Conservation (phyloP, 176 grass and related monocot species). For the Eragrostis curvula region DNA sequence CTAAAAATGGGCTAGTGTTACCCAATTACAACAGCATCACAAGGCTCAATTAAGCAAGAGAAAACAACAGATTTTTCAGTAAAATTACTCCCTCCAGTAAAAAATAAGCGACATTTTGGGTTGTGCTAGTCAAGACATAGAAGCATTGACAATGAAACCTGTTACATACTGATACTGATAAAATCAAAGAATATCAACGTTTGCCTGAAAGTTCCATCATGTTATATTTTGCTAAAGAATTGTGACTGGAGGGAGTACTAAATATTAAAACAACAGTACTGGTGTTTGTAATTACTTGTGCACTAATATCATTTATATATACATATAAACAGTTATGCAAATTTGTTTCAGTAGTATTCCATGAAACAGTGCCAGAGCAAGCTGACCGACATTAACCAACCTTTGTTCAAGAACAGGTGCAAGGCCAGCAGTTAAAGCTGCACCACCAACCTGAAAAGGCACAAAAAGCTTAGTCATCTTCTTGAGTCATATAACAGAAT, state of each 20-base stretch:
- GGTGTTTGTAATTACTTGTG: conserved; percentile 5
- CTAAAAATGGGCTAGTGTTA: neutral
- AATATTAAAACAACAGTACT: neutral
- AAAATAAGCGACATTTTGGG: neutral
- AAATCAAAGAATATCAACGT: neutral
- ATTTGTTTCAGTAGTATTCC: conserved; percentile 9
- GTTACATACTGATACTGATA: neutral
- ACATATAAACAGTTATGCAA: neutral
- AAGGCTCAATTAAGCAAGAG: neutral
- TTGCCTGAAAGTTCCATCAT: neutral
- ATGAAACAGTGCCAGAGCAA: conserved; percentile 18
- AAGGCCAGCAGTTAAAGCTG: conserved; percentile 80
- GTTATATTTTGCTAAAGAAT: neutral
- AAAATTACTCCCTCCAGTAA: neutral
- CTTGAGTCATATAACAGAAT: conserved; percentile 9
- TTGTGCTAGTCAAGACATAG: conserved; percentile 6
- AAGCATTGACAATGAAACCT: neutral
- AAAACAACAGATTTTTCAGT: neutral
- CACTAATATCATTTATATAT: neutral
- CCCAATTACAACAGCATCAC: neutral
- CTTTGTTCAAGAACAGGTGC: conserved; percentile 84
- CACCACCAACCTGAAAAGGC: conserved; percentile 79
- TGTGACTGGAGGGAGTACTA: neutral
- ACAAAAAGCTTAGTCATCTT: neutral
- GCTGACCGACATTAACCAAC: conserved; percentile 36